These are phyloP conservation scores for Hypoxylon sp. DNA, from an alignment of 2,329 filamentous ascomycete species.

Conservation along the genomic window DNA sequence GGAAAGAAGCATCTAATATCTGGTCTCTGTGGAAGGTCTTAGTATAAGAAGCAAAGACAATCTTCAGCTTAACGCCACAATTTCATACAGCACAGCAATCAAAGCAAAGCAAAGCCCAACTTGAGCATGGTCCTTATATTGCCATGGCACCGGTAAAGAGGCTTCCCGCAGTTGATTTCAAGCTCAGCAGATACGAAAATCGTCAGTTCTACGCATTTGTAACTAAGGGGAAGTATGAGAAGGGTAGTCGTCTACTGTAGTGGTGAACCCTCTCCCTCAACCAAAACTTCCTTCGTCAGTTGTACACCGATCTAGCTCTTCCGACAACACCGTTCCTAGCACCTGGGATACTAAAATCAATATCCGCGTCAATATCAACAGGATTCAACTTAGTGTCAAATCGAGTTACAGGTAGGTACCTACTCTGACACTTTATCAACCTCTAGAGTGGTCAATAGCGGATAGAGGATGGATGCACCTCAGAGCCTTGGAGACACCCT, in stretches of 20 bases:
- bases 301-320: slow-evolving; percentile 29
- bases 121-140: background rate
- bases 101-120: background rate
- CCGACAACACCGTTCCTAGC: slow-evolving; percentile 19
- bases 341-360: slow-evolving; percentile 41
- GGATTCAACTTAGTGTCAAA: slow-evolving; percentile 5
- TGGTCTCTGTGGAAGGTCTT: background rate
- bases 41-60: background rate
- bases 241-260: background rate
- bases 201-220: background rate
- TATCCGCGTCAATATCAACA: slow-evolving; percentile 26
- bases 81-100: background rate
- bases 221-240: background rate
- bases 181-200: background rate
- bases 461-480: slow-evolving; percentile 2
- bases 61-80: background rate
- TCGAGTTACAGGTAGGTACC: background rate
- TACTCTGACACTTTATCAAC: background rate
- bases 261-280: background rate
- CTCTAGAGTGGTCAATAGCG: slow-evolving; percentile 11
- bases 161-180: background rate
- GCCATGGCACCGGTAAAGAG: background rate
- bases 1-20: background rate
- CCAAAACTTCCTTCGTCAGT: slow-evolving; percentile 1
- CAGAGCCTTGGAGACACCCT: background rate